Conservation (phyloP, 441 rosid species). For the Viola pubescens region DNA sequence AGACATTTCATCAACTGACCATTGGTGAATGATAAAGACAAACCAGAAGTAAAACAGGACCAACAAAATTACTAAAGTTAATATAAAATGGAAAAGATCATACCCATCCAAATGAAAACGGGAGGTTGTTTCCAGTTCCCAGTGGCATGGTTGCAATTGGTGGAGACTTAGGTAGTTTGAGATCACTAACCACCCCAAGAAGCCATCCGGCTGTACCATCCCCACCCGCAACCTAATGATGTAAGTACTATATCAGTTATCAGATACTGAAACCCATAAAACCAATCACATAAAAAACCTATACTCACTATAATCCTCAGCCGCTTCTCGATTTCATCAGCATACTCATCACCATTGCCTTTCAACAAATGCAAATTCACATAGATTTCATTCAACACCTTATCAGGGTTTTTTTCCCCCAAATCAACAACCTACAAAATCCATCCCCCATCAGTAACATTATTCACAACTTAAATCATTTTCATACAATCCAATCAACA, state of each 20-base stretch:
- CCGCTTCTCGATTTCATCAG: conserved; percentile 38
- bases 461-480: not conserved
- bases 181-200: conserved; percentile 80
- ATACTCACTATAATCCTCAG: conserved; percentile 59
- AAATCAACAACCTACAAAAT: conserved; percentile 56
- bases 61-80: no score
- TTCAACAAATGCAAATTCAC: conserved; percentile 47
- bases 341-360: conserved; percentile 36
- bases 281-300: not conserved
- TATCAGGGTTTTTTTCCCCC: conserved; percentile 58
- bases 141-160: conserved; percentile 77
- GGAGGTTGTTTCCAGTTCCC: conserved; percentile 90
- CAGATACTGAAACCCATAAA: not conserved
- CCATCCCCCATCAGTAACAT: not conserved
- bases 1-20: not conserved
- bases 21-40: not conserved
- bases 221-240: conserved; percentile 75
- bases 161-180: conserved; percentile 70
- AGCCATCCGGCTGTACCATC: conserved; percentile 97
- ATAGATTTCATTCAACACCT: conserved; percentile 50
- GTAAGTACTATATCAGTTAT: not conserved
- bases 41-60: no score
- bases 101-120: conserved; percentile 93
- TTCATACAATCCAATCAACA: not conserved
- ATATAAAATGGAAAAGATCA: conserved; percentile 5